These are phyloP conservation scores for Amanita muscaria DNA, from an alignment of 768 basidiomycete species.

Conservation along the genomic window DNA sequence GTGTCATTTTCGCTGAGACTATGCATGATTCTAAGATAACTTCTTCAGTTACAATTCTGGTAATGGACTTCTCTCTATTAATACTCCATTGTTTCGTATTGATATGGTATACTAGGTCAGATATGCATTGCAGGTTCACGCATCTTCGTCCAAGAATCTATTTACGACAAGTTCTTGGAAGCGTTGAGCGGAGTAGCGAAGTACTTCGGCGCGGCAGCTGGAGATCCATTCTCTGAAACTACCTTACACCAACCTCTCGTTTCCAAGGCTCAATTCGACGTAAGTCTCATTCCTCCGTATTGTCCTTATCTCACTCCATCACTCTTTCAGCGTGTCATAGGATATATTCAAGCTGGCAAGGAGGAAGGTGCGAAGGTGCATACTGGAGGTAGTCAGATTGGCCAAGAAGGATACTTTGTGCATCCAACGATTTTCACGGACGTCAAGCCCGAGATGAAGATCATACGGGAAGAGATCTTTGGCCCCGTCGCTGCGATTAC, in stretches of 20 bases:
- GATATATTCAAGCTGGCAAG: slow-evolving; percentile 68
- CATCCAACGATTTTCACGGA: slow-evolving; percentile 64
- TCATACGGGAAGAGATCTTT: slow-evolving; percentile 64
- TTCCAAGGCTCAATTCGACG: slow-evolving; percentile 65
- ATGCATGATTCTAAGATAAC: background rate
- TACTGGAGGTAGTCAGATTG: slow-evolving; percentile 50
- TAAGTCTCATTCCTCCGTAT: slow-evolving; percentile 23
- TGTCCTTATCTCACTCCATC: background rate
- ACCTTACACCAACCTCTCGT: slow-evolving; percentile 75
- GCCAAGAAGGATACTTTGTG: slow-evolving; percentile 61
- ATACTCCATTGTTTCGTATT: background rate
- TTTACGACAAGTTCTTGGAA: slow-evolving; percentile 75
- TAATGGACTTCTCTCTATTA: background rate
- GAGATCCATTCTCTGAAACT: slow-evolving; percentile 56
- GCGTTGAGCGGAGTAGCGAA: slow-evolving; percentile 49
- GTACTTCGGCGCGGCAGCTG: slow-evolving; percentile 40
- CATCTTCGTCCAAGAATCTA: slow-evolving; percentile 71
- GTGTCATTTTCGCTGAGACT: slow-evolving; percentile 16
- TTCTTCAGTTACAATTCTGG: background rate
- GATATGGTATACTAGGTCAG: slow-evolving; percentile 51
- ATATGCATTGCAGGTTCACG: slow-evolving; percentile 82
- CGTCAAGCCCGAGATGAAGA: slow-evolving; percentile 54
- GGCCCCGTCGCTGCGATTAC: slow-evolving; percentile 67
- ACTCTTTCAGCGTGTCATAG: slow-evolving; percentile 50
- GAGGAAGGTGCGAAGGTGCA: slow-evolving; percentile 57